Conservation (phyloP, 2,329 filamentous ascomycete species). For the Penicillium sp. region DNA sequence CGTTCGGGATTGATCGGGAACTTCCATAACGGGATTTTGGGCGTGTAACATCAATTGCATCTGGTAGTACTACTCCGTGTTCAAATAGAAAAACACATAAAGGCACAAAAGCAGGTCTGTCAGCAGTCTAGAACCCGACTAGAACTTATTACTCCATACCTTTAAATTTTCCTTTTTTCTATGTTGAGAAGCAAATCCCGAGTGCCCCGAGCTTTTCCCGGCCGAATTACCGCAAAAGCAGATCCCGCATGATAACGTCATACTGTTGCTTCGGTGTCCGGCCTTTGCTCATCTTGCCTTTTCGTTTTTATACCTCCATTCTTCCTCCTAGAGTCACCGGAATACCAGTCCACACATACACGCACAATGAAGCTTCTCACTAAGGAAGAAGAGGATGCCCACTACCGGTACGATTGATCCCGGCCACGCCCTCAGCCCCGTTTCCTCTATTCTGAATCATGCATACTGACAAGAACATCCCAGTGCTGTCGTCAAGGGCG, state of each 20-base stretch:
- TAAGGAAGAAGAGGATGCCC: slow-evolving; percentile 82
- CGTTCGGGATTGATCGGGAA: slow-evolving; percentile 23
- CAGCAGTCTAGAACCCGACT: background rate
- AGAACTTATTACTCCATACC: too few relatives aligned
- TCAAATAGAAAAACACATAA: background rate
- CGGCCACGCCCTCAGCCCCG: background rate
- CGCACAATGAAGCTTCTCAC: slow-evolving; percentile 88
- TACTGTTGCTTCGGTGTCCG: slow-evolving; percentile 17
- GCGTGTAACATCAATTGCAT: slow-evolving; percentile 16
- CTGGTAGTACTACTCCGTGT: slow-evolving; percentile 4
- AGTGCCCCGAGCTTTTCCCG: background rate
- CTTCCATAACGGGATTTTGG: slow-evolving; percentile 11
- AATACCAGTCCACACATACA: slow-evolving; percentile 1
- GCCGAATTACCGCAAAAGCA: slow-evolving; percentile 16
- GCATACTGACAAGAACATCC: slow-evolving; percentile 17
- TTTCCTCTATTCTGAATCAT: slow-evolving; percentile 1
- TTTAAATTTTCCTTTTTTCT: background rate
- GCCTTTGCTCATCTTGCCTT: slow-evolving; percentile 14
- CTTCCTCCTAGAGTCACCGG: background rate
- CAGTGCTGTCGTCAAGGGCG: slow-evolving; percentile 71
- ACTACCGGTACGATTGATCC: slow-evolving; percentile 60
- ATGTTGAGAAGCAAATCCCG: slow-evolving; percentile 2
- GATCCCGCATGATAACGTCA: slow-evolving; percentile 25
- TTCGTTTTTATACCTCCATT: slow-evolving; percentile 10
- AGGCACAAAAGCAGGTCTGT: slow-evolving; percentile 4